Conservation (phyloP, 805 yeast species). For the Starmerella geochares region DNA sequence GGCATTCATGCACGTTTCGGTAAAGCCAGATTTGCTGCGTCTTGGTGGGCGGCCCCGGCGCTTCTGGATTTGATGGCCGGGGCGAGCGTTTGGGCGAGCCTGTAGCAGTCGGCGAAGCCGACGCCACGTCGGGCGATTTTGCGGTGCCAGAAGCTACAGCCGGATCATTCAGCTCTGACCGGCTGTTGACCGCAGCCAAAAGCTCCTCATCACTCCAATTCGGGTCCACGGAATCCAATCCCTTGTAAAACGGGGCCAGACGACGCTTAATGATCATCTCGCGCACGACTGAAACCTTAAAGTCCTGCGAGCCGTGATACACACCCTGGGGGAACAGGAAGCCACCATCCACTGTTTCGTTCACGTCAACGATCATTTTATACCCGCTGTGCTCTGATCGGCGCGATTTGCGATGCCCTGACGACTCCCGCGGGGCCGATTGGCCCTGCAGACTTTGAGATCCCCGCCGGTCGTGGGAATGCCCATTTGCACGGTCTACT, state of each 20-base stretch:
- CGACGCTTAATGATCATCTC: conserved; percentile 56
- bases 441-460: background rate
- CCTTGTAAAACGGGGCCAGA: conserved; percentile 84
- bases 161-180: background rate
- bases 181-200: conserved; percentile 24
- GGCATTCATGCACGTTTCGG: conserved; percentile 69
- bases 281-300: conserved; percentile 62
- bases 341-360: conserved; percentile 86
- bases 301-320: conserved; percentile 66
- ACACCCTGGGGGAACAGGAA: conserved; percentile 85
- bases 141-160: too few relatives aligned
- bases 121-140: too few relatives aligned
- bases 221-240: conserved; percentile 67
- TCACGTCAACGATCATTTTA: conserved; percentile 27
- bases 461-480: background rate
- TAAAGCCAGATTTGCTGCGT: conserved; percentile 46
- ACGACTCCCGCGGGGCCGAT: background rate
- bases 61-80: conserved; percentile 3
- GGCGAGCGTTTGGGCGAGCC: background rate
- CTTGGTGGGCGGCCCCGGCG: conserved; percentile 17
- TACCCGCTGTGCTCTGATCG: conserved; percentile 16
- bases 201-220: conserved; percentile 65
- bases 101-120: background rate
- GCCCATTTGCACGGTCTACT: background rate
- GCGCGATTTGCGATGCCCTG: conserved; percentile 3